A percentile compares a stretch with the other conserved stretches of the same genome.
Evolutionary conservation across 2,329 filamentous ascomycete genomes (phyloP).

Genomic region (Tolypocladium nubicola): DNA sequence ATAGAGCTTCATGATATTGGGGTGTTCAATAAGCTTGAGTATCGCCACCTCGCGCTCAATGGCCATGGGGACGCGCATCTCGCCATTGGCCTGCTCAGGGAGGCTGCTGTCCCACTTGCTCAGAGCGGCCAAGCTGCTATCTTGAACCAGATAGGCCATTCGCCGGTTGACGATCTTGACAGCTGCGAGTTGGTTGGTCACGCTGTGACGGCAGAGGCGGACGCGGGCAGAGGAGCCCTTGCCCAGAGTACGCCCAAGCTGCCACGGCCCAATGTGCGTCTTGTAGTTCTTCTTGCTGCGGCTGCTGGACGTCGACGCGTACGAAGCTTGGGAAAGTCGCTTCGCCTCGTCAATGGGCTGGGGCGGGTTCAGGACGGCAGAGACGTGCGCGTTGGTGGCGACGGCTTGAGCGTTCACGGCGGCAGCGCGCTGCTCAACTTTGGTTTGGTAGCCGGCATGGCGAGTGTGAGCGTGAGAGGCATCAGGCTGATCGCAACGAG

Average conservation of each 20-base stretch:
- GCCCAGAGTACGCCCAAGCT: slow-evolving; percentile 78
- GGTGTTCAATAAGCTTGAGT: slow-evolving; percentile 91
- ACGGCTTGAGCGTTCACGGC: not conserved
- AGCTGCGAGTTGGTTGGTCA: slow-evolving; percentile 72
- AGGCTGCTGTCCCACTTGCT: slow-evolving; percentile 58
- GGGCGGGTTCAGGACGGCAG: slow-evolving; percentile 15
- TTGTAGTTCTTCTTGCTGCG: slow-evolving; percentile 37
- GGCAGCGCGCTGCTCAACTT: not conserved
- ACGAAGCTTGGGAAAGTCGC: slow-evolving; percentile 29
- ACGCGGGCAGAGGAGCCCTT: slow-evolving; percentile 86
- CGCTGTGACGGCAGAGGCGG: slow-evolving; percentile 68
- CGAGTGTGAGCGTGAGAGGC: slow-evolving; percentile 2
- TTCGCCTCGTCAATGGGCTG: slow-evolving; percentile 22
- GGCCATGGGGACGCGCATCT: slow-evolving; percentile 69
- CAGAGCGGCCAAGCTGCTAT: slow-evolving; percentile 74
- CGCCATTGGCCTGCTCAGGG: slow-evolving; percentile 44
- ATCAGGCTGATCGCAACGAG: slow-evolving; percentile 14
- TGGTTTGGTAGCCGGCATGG: slow-evolving; percentile 2
- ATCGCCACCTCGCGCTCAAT: slow-evolving; percentile 94
- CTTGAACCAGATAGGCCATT: slow-evolving; percentile 69
- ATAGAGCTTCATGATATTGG: slow-evolving; percentile 85
- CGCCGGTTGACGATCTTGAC: slow-evolving; percentile 92
- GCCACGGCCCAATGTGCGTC: slow-evolving; percentile 87
- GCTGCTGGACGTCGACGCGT: slow-evolving; percentile 28
- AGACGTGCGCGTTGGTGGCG: slow-evolving; percentile 9